Evolutionary conservation across 441 rosid genomes (phyloP), one percentile per base, ranked within the genome.

Genomic region (Adansonia grandidieri): DNA sequence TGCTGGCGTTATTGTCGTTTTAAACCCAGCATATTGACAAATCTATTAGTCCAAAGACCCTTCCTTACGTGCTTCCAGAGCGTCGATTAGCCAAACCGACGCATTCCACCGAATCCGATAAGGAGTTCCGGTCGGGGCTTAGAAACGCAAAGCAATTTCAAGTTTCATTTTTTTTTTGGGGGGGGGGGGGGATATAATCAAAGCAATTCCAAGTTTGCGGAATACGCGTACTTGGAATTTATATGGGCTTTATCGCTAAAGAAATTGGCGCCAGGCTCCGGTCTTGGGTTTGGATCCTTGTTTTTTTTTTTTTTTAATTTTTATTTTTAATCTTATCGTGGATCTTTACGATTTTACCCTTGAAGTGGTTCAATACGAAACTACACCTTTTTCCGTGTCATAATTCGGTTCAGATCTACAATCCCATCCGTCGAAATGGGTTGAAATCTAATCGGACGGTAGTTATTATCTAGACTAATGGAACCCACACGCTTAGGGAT

Each of bases 1-100:
- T 0, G 99, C 98, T 1, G 98, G 98, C 42, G 97, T 94, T 15
- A 96, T 96, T 6, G 99, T 97, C 0, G 98, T 96, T 61, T 93
- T 96, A 74, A 96, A 93, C 40, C 99, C 99, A 2, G 99, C 98
- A 56, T 96, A 32, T 32, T 32, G 37, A 32, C 37, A 32, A 96
- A 72, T 96, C 99, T 9, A 96, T 93, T 68, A 92, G 17, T 96
- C 93, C 0, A 97, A 97, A 5, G 86, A 86, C 0, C 97, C 97
- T 82, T 92, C 97, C 9, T 87, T 80, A 15, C 95, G 82, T 2
- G 86, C 77, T 85, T 93, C 92, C 9, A 93, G 61, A 0, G 99
- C 89, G 32, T 96, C 98, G 0, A 96, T 98, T 0, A 96, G 87
- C 98, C 99, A 96, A 54, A 89, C 90, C 50, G 93, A 79, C 10